phyloP scores from a whole-genome alignment of 2,329 filamentous ascomycete genomes.

The Beauveria brongniartii region DNA sequence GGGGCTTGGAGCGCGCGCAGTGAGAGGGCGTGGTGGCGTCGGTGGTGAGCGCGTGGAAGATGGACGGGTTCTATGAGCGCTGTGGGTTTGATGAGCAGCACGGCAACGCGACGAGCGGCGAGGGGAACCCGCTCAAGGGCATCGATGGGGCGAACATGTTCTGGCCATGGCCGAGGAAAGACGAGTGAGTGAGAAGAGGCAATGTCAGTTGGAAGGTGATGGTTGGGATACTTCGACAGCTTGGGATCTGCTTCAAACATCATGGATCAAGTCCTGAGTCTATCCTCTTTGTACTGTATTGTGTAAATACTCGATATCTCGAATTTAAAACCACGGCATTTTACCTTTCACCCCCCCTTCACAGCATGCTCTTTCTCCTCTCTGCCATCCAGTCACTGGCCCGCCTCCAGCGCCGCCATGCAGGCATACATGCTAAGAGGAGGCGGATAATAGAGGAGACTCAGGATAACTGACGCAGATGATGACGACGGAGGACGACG shows the following conservation, averaged over 20 bases:
- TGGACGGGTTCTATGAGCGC: constrained; percentile 29
- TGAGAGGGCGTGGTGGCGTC: constrained; percentile 29
- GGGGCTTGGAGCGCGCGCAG: constrained; percentile 31
- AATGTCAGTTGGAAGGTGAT: background rate
- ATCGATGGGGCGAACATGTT: constrained; percentile 7
- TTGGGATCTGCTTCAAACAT: no score
- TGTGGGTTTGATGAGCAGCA: constrained; percentile 9
- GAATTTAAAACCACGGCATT: no score
- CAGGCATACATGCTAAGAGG: constrained; percentile 35
- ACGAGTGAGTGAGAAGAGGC: background rate
- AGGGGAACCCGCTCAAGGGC: constrained; percentile 4
- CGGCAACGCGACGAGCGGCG: constrained; percentile 2
- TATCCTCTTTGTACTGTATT: no score
- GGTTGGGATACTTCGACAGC: no score
- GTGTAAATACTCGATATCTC: no score
- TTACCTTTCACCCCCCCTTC: background rate
- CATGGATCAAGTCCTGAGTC: no score
- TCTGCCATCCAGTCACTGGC: constrained; percentile 16
- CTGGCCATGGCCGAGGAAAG: constrained; percentile 3
- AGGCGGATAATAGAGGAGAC: no score
- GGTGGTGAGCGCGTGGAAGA: constrained; percentile 29
- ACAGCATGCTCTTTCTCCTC: background rate
- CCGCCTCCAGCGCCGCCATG: constrained; percentile 68
- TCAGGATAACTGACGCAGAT: no score
- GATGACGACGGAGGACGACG: no score